Evolutionary conservation across 106 monocot species (phyloP), one percentile per base, ranked within the genome.

Genomic region (Hemerocallis citrina): DNA sequence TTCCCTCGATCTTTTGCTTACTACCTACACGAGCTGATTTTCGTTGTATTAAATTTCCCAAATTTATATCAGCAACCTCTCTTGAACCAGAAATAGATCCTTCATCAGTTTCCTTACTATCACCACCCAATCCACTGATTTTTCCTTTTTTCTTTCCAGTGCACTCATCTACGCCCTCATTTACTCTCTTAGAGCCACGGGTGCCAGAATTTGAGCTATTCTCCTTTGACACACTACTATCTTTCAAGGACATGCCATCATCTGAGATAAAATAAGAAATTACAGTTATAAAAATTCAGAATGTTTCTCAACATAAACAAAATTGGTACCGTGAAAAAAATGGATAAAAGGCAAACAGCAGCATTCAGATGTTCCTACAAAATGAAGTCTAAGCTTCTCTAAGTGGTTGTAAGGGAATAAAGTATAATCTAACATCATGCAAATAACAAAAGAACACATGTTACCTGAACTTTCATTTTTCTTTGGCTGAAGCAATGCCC

Each of bases 391-490:
- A 13, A 29, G 49, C 25, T 50, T 50, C 49, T 21, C 7, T 16
- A 24, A 4, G 21, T 16, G 29, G 11, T 52, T 29, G 28, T 52
- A 28, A 4, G 29, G 19, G 22, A 48, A 23, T 48, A 22, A 48
- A 48, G 25, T 29, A 52, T 28, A 27, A 13, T 16, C 29, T 16
- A 54, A 54, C 31, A 16, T 12, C 1, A 62, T 32, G 3, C 16
- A 46, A 37, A 65, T 24, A 28, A 1, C 17, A 34, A 58, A 38
- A 1, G 28, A 65, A 7, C n/a, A n/a, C n/a, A n/a, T 11, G 19
- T n/a, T 64, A 70, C 76, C 76, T 44, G 76, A 58, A 51, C 0
- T 9, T 76, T 59, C 58, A 59, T 59, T 13, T 32, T 51, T 49
- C 35, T 59, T 70, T 7, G 51, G 37, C 41, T 38, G 32, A 11